phyloP scores from a whole-genome alignment of 2,329 filamentous ascomycete genomes.

The Onygena corvina region DNA sequence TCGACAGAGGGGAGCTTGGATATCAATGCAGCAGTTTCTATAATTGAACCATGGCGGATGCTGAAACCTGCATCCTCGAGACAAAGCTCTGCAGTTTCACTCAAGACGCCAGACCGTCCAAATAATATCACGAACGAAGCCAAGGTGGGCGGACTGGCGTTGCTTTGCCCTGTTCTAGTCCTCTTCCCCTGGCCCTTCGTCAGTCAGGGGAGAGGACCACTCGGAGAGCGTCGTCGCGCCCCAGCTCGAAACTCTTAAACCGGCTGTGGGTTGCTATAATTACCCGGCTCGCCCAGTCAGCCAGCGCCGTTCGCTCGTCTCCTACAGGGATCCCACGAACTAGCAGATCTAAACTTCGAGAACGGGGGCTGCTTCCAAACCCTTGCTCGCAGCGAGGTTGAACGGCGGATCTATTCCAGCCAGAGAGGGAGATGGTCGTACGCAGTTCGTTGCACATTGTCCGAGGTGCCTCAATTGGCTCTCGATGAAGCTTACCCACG shows the following conservation, averaged over 20 bases:
- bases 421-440: not conserved
- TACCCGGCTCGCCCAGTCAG: not conserved
- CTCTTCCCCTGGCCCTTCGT: not conserved
- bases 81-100: not conserved
- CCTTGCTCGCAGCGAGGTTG: not conserved
- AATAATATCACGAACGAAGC: not conserved
- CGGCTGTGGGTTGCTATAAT: constrained; percentile 2
- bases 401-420: not conserved
- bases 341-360: constrained; percentile 1
- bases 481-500: too few relatives aligned
- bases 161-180: too few relatives aligned
- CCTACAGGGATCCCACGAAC: not conserved
- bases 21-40: not conserved
- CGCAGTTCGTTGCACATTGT: not conserved
- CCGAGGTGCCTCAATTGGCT: not conserved
- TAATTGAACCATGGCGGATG: not conserved
- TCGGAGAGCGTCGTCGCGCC: not conserved
- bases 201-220: not conserved
- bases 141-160: not conserved
- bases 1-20: too few relatives aligned
- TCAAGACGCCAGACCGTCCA: too few relatives aligned
- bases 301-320: not conserved
- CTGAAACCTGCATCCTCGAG: not conserved
- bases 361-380: not conserved
- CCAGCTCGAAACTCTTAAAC: not conserved